Evolutionary conservation across 768 basidiomycete species (phyloP), one percentile per base, ranked within the genome.

Genomic region (Auriculariales sp.): DNA sequence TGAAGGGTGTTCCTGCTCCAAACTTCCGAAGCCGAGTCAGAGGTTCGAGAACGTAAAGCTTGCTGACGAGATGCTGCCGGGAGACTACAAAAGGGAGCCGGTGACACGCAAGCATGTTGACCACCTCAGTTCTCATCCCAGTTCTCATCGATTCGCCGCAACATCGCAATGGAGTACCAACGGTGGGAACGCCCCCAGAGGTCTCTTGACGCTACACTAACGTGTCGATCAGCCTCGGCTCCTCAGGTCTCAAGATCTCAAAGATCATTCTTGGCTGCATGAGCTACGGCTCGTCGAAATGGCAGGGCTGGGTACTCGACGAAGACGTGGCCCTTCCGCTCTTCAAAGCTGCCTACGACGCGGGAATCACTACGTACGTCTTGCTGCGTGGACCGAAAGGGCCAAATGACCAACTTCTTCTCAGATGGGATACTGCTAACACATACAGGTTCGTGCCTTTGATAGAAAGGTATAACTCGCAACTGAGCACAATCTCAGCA

Each of bases 221-320:
- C n/a, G n/a, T n/a, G n/a, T n/a, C n/a, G n/a, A n/a, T n/a, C 3
- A 36, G 68, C 44, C 64, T 71, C n/a, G 75, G 80, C 64, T 76
- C 71, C 3, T 77, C 75, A 0, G 80, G 79, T 3, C 62, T 78
- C 35, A 75, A 81, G 58, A 72, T 83, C 1, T 81, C 79, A 24
- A 75, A 71, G 61, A 68, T 82, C 46, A 79, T 83, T 36, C 66
- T 83, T 0, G 81, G 81, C 1, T 72, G 70, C 33, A 78, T 79
- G 78, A 65, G 67, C 15, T 81, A 79, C 55, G 79, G 73, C 27
- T 59, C 58, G 9, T 64, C 70, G 12, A 66, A 72, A 11, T 80
- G 78, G 73, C 70, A 75, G 55, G 56, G 60, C 3, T 78, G 77
- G 77, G 67, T 77, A 5, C 53, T 73, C 25, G 68, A 65, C 2